phyloP scores from a whole-genome alignment of 495 filamentous ascomycete species.

The Hapsidospora chrysogenum region DNA sequence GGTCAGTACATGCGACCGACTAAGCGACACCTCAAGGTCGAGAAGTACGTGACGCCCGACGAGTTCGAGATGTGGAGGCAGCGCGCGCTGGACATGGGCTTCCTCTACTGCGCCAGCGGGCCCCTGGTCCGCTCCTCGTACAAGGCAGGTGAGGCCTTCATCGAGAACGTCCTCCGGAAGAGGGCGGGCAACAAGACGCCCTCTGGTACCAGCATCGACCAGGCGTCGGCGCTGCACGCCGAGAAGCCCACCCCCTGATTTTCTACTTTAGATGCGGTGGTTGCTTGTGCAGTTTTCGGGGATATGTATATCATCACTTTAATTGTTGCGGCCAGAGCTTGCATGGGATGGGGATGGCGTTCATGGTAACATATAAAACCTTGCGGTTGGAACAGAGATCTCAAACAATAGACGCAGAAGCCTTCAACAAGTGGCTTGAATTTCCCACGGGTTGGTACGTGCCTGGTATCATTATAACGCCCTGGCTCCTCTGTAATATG shows the following conservation, averaged over 20 bases:
- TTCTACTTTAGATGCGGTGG: too few relatives aligned
- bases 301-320: too few relatives aligned
- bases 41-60: conserved; percentile 82
- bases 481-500: not conserved
- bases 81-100: conserved; percentile 85
- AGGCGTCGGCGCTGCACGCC: conserved; percentile 10
- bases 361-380: too few relatives aligned
- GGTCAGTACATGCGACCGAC: conserved; percentile 99
- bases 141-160: conserved; percentile 96
- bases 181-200: conserved; percentile 33
- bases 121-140: conserved; percentile 87
- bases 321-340: too few relatives aligned
- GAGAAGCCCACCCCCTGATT: too few relatives aligned
- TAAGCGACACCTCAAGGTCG: conserved; percentile 90
- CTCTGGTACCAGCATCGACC: conserved; percentile 3
- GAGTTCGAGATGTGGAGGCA: conserved; percentile 82
- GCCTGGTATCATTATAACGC: too few relatives aligned
- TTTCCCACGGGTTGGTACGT: too few relatives aligned
- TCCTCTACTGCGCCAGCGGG: conserved; percentile 88
- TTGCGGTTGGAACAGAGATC: too few relatives aligned
- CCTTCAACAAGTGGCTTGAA: too few relatives aligned
- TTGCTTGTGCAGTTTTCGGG: not conserved
- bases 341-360: too few relatives aligned
- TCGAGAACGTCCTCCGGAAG: conserved; percentile 95
- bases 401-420: too few relatives aligned